Conservation (phyloP, 768 basidiomycete genomes). For the Albatrellus ellisii region DNA sequence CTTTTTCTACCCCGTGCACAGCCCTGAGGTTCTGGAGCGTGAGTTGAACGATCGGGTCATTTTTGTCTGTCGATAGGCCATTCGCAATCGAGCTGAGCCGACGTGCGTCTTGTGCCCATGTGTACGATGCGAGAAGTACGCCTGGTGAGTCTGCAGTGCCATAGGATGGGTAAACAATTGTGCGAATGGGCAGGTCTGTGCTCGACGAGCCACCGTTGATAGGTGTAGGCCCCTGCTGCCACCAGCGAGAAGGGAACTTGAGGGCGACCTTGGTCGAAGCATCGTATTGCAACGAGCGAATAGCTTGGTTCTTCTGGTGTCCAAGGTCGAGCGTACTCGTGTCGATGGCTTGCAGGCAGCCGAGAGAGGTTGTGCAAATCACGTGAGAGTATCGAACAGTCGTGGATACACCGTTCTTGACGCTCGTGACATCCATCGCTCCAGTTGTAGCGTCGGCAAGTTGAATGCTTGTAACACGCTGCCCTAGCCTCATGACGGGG, state of each 20-base stretch:
- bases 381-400: slow-evolving; percentile 32
- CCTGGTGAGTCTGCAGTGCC: slow-evolving; percentile 15
- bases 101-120: slow-evolving; percentile 20
- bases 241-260: slow-evolving; percentile 31
- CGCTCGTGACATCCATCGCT: too few relatives aligned
- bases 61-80: slow-evolving; percentile 12
- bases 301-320: slow-evolving; percentile 17
- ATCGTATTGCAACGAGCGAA: slow-evolving; percentile 26
- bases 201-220: slow-evolving; percentile 20
- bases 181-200: slow-evolving; percentile 23
- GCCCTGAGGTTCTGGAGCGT: not conserved
- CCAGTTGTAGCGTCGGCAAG: not conserved
- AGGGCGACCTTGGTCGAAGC: slow-evolving; percentile 29
- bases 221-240: slow-evolving; percentile 19
- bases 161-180: slow-evolving; percentile 28
- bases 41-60: not conserved
- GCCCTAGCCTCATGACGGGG: not conserved
- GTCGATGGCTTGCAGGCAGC: slow-evolving; percentile 24
- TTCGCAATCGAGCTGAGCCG: slow-evolving; percentile 19
- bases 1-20: not conserved
- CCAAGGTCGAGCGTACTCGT: slow-evolving; percentile 5
- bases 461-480: not conserved
- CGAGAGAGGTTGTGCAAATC: slow-evolving; percentile 28
- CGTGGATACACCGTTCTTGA: too few relatives aligned
- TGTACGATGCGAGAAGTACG: slow-evolving; percentile 17